Base-by-base conservation (phyloP, 176 grass and related monocot genomes). In the Saccharum spontaneum region DNA sequence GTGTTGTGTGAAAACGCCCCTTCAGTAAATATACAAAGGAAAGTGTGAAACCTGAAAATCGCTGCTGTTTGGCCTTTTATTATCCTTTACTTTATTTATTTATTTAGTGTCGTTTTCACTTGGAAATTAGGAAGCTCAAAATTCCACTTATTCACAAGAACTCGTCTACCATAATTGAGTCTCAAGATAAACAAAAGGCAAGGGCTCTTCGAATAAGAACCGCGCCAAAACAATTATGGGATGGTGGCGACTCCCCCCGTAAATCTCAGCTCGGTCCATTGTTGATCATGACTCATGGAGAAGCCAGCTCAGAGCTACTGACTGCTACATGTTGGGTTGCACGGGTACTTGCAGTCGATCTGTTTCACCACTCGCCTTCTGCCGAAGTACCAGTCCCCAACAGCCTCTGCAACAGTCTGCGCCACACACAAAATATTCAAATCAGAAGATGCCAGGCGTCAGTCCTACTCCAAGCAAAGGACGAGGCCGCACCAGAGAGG, bases 361-460 rank as follows among this genome's bases (percentile, higher is more conserved):
- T 67, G 45, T 67, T 87, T 85, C 12, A 78, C 45, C 26, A 23
- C 46, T 34, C 73, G 3, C 20, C 55, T 82, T 73, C 88, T 87
- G 1, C 87, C 81, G 15, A 92, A 97, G 69, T 94, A 87, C 94
- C 94, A 97, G 65, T 92, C 94, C 36, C 92, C 94, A 60, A 94
- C 77, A 36, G 92, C 70, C 62, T 89, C 36, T 49, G 90, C 88
- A 71, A 94, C 80, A 18, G 84, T 83, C 94, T 97, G 83, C 63
- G 77, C 33, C 12, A 2, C 13, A n/a, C 3, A 26, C 24, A n/a
- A 38, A 64, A 81, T 1, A 0, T 60, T 16, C 2, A 79, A 76
- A 31, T 44, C 0, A 79, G 28, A 3, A 6, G 10, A 17, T 14
- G 63, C 28, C 63, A 14, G 12, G 0, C 63, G 0, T 66, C 63